Percentiles rank a stretch among this genome's conserved stretches.
Evolutionary conservation across 2,329 filamentous ascomycete species (phyloP).

Genomic region (Zymoseptoria ardabiliae): DNA sequence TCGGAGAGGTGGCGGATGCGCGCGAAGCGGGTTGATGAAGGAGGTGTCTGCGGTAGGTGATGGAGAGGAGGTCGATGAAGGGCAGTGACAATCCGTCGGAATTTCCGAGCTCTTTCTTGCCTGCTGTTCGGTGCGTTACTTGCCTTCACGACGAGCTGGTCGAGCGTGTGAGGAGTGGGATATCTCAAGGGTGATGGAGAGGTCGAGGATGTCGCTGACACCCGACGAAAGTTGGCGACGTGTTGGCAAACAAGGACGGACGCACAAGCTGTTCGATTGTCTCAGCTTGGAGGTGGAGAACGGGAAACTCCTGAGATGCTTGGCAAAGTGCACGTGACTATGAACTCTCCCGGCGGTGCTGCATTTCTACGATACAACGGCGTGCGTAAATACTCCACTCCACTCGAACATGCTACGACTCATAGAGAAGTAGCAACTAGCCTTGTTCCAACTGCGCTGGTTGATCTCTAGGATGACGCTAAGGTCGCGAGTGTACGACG

Average conservation of each 20-base stretch:
- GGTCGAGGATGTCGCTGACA: neutral
- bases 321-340: neutral
- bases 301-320: neutral
- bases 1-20: neutral
- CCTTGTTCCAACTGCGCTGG: too few relatives aligned
- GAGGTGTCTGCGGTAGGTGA: neutral
- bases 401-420: too few relatives aligned
- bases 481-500: too few relatives aligned
- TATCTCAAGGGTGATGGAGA: neutral
- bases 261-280: neutral
- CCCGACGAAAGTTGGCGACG: neutral
- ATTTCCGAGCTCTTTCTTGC: neutral
- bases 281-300: neutral
- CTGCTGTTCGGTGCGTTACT: neutral
- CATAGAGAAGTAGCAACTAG: too few relatives aligned
- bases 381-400: too few relatives aligned
- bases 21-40: neutral
- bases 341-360: too few relatives aligned
- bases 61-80: neutral
- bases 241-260: neutral
- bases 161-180: neutral
- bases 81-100: neutral
- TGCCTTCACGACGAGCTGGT: neutral
- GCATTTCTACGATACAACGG: too few relatives aligned
- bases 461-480: too few relatives aligned